Conservation (phyloP, 306 rosid species). For the Prunus mongolica region DNA sequence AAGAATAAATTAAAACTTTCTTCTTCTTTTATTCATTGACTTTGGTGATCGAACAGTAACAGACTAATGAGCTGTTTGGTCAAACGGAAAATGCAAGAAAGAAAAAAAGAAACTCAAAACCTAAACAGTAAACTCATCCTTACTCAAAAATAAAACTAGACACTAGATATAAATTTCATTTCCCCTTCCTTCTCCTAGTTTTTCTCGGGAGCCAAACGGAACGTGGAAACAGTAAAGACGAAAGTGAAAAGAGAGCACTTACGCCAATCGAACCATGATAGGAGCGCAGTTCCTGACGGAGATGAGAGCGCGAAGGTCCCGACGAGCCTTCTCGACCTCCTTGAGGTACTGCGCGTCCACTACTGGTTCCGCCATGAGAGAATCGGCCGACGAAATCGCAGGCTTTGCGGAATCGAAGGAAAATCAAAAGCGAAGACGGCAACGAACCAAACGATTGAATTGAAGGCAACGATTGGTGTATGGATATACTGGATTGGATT, state of each 20-base stretch:
- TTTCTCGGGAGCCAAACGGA: neutral
- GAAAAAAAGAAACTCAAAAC: neutral
- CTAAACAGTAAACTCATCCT: no score
- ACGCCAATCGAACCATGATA: slow-evolving; percentile 81
- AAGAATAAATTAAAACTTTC: neutral
- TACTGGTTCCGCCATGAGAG: slow-evolving; percentile 30
- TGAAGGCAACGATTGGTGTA: neutral
- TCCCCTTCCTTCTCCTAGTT: slow-evolving; percentile 20
- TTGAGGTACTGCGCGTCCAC: slow-evolving; percentile 47
- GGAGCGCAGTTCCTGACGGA: slow-evolving; percentile 55
- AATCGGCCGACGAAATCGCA: neutral
- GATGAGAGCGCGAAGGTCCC: slow-evolving; percentile 64
- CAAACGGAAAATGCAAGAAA: neutral
- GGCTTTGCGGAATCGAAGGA: neutral
- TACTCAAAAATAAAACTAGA: neutral
- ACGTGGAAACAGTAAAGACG: neutral
- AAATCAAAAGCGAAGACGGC: neutral
- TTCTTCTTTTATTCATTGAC: neutral
- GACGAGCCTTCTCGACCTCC: slow-evolving; percentile 59
- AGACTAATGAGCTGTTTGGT: neutral
- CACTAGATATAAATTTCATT: neutral
- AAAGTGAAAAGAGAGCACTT: neutral
- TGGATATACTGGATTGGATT: neutral
- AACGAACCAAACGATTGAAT: neutral
- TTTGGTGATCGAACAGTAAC: neutral